Evolutionary conservation across 1,139 yeast genomes (phyloP), one percentile per base, ranked within the genome.

Genomic region (Suhomyces yuchorum): DNA sequence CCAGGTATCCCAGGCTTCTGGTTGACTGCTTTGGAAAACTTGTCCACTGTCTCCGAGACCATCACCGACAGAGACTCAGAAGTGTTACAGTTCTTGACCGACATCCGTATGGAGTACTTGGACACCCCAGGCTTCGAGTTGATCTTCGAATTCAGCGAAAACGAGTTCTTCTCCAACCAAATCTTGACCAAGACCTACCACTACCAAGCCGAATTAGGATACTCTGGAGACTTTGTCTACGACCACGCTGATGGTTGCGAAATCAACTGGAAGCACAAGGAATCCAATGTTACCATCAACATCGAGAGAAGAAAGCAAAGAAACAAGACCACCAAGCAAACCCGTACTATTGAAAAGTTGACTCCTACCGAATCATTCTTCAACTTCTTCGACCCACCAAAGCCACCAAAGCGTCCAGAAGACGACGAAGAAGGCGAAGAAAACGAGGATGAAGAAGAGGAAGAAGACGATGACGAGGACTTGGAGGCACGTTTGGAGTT

Each of bases 261-360:
- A 49, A 88, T 95, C 66, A 75, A 86, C 60, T 93, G 99, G 99
- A 76, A 73, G 56, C 80, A 85, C 48, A 84, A 87, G 61, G 96
- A 87, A 58, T 74, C 77, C 55, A 92, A 93, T 66, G 91, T 89
- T 48, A 93, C 99, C 32, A 83, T 92, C 52, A 75, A 78, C 56
- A 84, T 93, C 51, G 98, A 93, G 76, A 87, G 91, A 79, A 87
- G 97, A 73, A 93, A 93, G 73, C 99, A 93, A 75, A 86, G 99
- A 73, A 95, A 95, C 72, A 95, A 93, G 77, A 91, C 87, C 68
- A 93, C 99, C 52, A 91, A 91, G 71, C 97, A 95, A 66, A 93
- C 97, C 26, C 85, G 99, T 70, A 91, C 97, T 41, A 87, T 93
- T 60, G 98, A 93, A 70, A 92, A 93, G 74, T 79, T 91, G 60